These are phyloP conservation scores for Heteromeles arbutifolia DNA, from an alignment of 306 rosid species.

Conservation along the genomic window DNA sequence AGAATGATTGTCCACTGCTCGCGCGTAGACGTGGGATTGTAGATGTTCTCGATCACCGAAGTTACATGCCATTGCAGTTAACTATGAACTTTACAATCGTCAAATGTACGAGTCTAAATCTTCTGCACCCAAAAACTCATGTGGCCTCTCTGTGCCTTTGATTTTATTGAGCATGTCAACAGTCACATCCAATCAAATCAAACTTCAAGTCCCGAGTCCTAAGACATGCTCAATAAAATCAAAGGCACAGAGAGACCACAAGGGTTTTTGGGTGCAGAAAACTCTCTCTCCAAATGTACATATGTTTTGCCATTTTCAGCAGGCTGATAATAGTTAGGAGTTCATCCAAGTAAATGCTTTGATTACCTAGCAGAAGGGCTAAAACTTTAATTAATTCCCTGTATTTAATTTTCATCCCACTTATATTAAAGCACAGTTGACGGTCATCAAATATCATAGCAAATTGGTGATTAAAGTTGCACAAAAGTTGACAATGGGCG, in stretches of 20 bases:
- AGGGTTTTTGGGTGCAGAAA: too few species aligned
- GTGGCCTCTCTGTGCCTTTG: too few species aligned
- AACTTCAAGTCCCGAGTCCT: too few species aligned
- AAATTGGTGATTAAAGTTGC: neutral
- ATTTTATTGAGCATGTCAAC: too few species aligned
- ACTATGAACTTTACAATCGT: neutral
- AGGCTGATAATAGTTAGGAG: neutral
- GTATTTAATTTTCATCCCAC: neutral
- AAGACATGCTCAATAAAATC: too few species aligned
- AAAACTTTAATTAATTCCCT: constrained; percentile 1
- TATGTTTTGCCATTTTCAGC: neutral
- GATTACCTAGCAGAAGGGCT: neutral
- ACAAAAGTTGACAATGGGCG: neutral
- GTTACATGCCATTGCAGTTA: neutral
- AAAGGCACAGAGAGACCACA: too few species aligned
- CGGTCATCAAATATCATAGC: neutral
- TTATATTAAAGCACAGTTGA: neutral
- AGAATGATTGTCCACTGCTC: too few species aligned
- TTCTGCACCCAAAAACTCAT: too few species aligned
- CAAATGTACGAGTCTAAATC: too few species aligned
- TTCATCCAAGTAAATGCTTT: constrained; percentile 6
- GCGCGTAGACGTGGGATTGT: neutral
- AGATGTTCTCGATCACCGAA: neutral
- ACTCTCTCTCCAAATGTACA: neutral
- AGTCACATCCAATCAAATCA: too few species aligned